A percentile compares a stretch with the other conserved stretches of the same genome.
These are phyloP conservation scores for Trichophyton equinum DNA, from an alignment of 2,329 filamentous ascomycete species.

Conservation along the genomic window DNA sequence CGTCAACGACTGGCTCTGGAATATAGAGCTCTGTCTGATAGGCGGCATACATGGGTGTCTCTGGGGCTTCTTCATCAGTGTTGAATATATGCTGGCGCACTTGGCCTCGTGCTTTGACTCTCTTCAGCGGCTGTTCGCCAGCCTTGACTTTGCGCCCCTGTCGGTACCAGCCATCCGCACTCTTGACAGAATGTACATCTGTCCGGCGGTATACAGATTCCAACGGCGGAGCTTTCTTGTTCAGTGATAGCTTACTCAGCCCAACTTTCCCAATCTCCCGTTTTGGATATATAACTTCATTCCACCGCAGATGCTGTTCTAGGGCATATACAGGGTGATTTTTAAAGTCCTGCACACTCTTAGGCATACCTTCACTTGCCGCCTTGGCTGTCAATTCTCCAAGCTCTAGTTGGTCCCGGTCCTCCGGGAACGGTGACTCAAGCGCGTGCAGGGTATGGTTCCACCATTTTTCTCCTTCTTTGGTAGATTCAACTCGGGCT, in stretches of 20 bases:
- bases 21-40: constrained; percentile 58
- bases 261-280: constrained; percentile 68
- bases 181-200: constrained; percentile 68
- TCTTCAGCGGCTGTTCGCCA: constrained; percentile 72
- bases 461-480: constrained; percentile 46
- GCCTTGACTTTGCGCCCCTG: constrained; percentile 66
- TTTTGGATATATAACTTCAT: constrained; percentile 68
- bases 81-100: constrained; percentile 23
- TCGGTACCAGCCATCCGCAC: constrained; percentile 81
- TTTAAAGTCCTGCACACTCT: constrained; percentile 77
- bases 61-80: constrained; percentile 35
- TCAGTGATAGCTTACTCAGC: constrained; percentile 26
- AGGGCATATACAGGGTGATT: constrained; percentile 73
- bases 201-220: constrained; percentile 71
- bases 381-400: constrained; percentile 59
- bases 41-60: constrained; percentile 48
- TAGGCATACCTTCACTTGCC: constrained; percentile 69
- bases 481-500: constrained; percentile 59
- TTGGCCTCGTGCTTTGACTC: constrained; percentile 33
- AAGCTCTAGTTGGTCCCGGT: constrained; percentile 75
- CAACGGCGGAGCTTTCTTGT: constrained; percentile 44
- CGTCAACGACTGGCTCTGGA: constrained; percentile 62
- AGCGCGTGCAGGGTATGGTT: constrained; percentile 32
- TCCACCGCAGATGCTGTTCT: constrained; percentile 67
- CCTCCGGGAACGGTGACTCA: constrained; percentile 35